Evolutionary conservation across 1,139 yeast genomes (phyloP).

Genomic region (Protomyces pachydermus): DNA sequence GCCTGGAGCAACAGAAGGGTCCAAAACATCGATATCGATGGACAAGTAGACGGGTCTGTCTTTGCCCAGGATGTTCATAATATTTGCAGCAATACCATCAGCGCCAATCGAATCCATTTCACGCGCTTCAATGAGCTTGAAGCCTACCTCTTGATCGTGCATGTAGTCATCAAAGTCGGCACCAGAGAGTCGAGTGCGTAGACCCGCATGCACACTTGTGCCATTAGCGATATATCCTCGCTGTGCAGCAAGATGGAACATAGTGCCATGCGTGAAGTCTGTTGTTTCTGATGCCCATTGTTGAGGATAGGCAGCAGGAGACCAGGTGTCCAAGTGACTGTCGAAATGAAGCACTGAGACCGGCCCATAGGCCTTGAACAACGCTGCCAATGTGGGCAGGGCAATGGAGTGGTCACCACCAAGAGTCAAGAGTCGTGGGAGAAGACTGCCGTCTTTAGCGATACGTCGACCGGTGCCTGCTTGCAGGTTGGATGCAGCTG

Average conservation of each 20-base stretch:
- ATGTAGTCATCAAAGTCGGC: constrained; percentile 52
- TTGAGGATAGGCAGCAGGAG: constrained; percentile 62
- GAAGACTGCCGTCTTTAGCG: constrained; percentile 19
- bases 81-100: constrained; percentile 50
- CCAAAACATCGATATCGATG: constrained; percentile 74
- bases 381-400: constrained; percentile 63
- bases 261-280: constrained; percentile 70
- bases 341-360: constrained; percentile 61
- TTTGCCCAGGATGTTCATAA: constrained; percentile 51
- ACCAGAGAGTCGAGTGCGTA: constrained; percentile 65
- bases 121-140: constrained; percentile 60
- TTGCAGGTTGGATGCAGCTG: constrained; percentile 29
- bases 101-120: constrained; percentile 54
- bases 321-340: constrained; percentile 30
- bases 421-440: constrained; percentile 46
- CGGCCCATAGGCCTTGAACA: constrained; percentile 56
- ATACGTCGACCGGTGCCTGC: constrained; percentile 6
- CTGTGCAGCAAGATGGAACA: constrained; percentile 70
- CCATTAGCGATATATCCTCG: constrained; percentile 57
- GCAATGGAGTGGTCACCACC: constrained; percentile 78
- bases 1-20: constrained; percentile 75
- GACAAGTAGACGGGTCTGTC: constrained; percentile 61
- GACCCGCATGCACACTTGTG: constrained; percentile 64
- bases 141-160: constrained; percentile 62
- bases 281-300: constrained; percentile 58